Conservation (phyloP, 208 protist genomes). For the Blastocrithidia nonstop region DNA sequence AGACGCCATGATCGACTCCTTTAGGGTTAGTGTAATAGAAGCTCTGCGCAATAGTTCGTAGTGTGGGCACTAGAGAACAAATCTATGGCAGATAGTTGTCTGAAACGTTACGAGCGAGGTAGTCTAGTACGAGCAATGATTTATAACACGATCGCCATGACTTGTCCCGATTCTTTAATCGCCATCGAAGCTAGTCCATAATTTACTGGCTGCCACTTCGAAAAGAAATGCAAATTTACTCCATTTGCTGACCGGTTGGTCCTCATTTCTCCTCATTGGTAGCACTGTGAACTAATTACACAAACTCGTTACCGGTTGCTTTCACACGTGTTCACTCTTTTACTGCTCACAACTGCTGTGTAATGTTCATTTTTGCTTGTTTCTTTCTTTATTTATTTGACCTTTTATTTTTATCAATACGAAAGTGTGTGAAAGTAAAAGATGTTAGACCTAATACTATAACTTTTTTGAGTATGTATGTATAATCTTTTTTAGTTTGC, state of each 20-base stretch:
- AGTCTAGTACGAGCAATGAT: slow-evolving; percentile 68
- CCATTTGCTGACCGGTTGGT: slow-evolving; percentile 79
- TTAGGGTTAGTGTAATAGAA: slow-evolving; percentile 81
- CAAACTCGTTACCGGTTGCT: slow-evolving; percentile 46
- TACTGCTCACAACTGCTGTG: slow-evolving; percentile 42
- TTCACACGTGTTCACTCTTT: slow-evolving; percentile 76
- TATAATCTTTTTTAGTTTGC: too few species aligned
- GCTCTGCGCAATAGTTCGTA: slow-evolving; percentile 52
- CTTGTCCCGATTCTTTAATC: slow-evolving; percentile 72
- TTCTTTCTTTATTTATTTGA: slow-evolving; percentile 3
- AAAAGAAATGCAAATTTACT: slow-evolving; percentile 58
- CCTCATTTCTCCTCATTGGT: slow-evolving; percentile 85
- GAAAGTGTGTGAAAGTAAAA: background rate
- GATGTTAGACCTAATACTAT: too few species aligned
- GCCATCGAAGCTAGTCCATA: slow-evolving; percentile 65
- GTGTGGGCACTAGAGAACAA: slow-evolving; percentile 35
- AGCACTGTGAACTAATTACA: slow-evolving; percentile 55
- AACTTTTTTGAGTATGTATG: background rate
- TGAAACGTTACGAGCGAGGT: slow-evolving; percentile 57
- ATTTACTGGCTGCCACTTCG: slow-evolving; percentile 39
- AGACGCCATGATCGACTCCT: slow-evolving; percentile 77
- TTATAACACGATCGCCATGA: slow-evolving; percentile 82
- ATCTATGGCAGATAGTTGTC: slow-evolving; percentile 57
- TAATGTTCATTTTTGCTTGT: slow-evolving; percentile 21
- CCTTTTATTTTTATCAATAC: background rate